Conservation (phyloP, 139 green algal species). For the Ostreobium quekettii region DNA sequence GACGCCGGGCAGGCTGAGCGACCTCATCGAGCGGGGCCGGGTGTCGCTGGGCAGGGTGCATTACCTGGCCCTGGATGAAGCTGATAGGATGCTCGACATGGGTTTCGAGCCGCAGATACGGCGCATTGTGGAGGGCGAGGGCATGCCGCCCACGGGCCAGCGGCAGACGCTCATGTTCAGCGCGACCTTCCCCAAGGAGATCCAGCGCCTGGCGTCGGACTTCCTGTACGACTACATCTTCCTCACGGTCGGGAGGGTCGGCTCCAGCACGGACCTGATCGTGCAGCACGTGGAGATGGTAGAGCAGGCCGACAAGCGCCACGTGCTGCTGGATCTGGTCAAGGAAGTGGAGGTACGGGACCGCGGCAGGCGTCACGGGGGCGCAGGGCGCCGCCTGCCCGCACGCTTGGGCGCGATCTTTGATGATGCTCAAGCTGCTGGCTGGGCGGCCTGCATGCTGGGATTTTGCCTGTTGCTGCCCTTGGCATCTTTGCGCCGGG, state of each 20-base stretch:
- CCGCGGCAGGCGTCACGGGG: no score
- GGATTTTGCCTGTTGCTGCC: no score
- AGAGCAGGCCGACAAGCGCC: constrained; percentile 67
- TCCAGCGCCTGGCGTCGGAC: constrained; percentile 82
- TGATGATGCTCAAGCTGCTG: no score
- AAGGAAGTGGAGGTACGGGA: constrained; percentile 58
- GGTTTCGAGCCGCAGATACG: constrained; percentile 94
- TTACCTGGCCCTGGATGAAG: constrained; percentile 88
- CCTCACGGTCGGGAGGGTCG: constrained; percentile 89
- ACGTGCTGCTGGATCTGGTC: constrained; percentile 90
- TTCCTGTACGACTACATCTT: constrained; percentile 98
- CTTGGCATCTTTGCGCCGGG: no score
- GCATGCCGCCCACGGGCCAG: constrained; percentile 77
- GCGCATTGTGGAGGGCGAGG: constrained; percentile 72
- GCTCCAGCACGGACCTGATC: constrained; percentile 94
- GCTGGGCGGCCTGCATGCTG: no score
- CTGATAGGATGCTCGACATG: constrained; percentile 97
- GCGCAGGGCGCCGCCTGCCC: no score
- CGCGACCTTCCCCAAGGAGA: constrained; percentile 93
- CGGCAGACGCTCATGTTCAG: constrained; percentile 94
- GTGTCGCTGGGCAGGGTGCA: constrained; percentile 59
- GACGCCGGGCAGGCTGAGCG: constrained; percentile 85
- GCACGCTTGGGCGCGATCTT: no score
- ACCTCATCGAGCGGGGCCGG: constrained; percentile 86
- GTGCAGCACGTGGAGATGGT: constrained; percentile 88